Conservation (phyloP, 768 basidiomycete species). For the Kwoniella pini region DNA sequence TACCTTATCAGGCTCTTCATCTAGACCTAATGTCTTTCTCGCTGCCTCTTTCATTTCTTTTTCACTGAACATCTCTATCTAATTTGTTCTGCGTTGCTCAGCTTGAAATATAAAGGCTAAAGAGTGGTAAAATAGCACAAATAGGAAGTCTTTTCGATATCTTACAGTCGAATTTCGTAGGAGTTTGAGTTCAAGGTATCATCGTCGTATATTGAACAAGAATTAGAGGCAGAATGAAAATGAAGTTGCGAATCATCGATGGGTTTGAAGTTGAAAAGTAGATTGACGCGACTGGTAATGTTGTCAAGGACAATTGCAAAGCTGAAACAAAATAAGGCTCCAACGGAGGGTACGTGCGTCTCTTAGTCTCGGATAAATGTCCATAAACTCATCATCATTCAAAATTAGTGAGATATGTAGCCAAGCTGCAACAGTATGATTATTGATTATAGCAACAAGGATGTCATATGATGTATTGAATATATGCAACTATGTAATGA, state of each 20-base stretch:
- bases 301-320: not conserved
- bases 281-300: slow-evolving; percentile 9
- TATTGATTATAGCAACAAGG: not conserved
- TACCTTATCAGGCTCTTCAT: slow-evolving; percentile 28
- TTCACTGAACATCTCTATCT: slow-evolving; percentile 2
- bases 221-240: no score
- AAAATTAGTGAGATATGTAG: no score
- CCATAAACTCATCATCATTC: no score
- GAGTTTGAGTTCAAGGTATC: no score
- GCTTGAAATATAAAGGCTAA: no score
- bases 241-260: no score
- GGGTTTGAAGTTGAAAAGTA: not conserved
- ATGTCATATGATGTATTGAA: not conserved
- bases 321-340: not conserved
- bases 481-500: not conserved
- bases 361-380: no score
- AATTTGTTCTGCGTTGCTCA: not conserved
- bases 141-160: no score
- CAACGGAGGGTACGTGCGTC: no score
- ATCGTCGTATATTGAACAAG: no score
- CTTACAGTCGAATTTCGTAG: no score
- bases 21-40: slow-evolving; percentile 26
- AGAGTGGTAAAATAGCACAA: no score
- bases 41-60: slow-evolving; percentile 54
- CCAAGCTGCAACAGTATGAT: not conserved